Evolutionary conservation across 345 rosid species (phyloP).

Genomic region (Cardamine occulta): DNA sequence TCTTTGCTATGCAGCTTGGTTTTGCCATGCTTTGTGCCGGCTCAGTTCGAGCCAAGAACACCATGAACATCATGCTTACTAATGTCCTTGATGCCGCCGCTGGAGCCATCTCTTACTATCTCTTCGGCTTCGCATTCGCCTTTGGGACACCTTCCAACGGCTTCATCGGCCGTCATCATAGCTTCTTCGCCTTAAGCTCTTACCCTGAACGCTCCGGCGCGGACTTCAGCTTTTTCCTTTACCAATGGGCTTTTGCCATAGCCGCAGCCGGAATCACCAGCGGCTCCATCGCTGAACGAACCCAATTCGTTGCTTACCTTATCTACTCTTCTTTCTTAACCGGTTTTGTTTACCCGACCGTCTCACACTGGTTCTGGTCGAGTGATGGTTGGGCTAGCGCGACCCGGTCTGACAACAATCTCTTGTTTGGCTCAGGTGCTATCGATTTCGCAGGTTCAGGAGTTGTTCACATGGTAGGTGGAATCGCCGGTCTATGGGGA

Average conservation of each 20-base stretch:
- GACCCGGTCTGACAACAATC: constrained; percentile 32
- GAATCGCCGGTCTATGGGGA: constrained; percentile 81
- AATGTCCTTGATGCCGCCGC: constrained; percentile 79
- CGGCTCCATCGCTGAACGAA: constrained; percentile 81
- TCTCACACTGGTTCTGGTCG: constrained; percentile 87
- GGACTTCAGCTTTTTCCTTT: constrained; percentile 71
- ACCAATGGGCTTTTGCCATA: constrained; percentile 84
- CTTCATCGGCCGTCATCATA: constrained; percentile 63
- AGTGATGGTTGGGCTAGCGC: constrained; percentile 75
- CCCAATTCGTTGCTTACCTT: constrained; percentile 78
- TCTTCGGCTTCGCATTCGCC: constrained; percentile 79
- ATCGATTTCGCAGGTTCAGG: constrained; percentile 90
- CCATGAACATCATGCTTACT: constrained; percentile 85
- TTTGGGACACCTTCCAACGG: constrained; percentile 76
- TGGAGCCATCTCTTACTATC: constrained; percentile 73
- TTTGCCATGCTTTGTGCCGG: constrained; percentile 91
- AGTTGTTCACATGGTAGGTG: constrained; percentile 65
- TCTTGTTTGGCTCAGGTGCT: constrained; percentile 57
- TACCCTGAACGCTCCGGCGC: constrained; percentile 36
- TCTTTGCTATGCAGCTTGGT: constrained; percentile 82
- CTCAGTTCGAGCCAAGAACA: constrained; percentile 77
- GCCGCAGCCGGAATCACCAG: constrained; percentile 83
- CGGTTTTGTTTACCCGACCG: constrained; percentile 70
- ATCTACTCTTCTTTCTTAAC: constrained; percentile 71
- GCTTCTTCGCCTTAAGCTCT: constrained; percentile 53